Evolutionary conservation across 352 stramenopile genomes (phyloP), one percentile per base, ranked within the genome.

Genomic region (Plasmopara muralis): DNA sequence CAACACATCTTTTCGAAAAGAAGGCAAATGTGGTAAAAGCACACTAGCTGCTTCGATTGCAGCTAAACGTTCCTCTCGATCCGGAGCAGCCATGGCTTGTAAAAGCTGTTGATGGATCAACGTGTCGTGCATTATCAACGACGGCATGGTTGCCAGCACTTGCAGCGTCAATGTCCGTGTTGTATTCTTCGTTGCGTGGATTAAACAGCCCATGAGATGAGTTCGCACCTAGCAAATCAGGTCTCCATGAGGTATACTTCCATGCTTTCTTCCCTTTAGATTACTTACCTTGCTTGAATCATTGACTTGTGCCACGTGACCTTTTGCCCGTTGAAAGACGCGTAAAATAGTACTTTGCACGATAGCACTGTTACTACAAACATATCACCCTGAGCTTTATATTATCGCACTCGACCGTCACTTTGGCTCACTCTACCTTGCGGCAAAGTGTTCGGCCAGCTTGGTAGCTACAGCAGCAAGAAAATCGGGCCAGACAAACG

Each of bases 401-500:
- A 25, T 14, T 34, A 41, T 41, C 6, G 14, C n/a, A 5, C 43
- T 58, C 44, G 48, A 48, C 44, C 20, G 1, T 25, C 20, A 25
- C 20, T 9, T 43, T 34, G n/a, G 6, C 14, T 42, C 28, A 13
- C 14, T 39, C 31, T 66, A 83, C 74, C 60, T 77, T 30, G 60
- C 28, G 10, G 65, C 51, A 53, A 76, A 85, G 43, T 83, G 69
- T 39, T 85, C 74, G 7, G 65, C 67, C 13, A 85, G 30, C 43
- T 83, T 83, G 2, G 69, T 72, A 39, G 70, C 77, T 8, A 82
- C 70, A 4, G 65, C 68, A 12, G 72, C 59, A 0, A 85, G 62
- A 51, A 85, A 85, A 58, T 85, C 74, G 33, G 74, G 74, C 70
- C 70, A 85, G n/a, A 60, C 47, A 60, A 81, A 79, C 12, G 74